These are phyloP conservation scores for Citrus cavaleriei DNA, from an alignment of 345 rosid genomes.

Conservation along the genomic window DNA sequence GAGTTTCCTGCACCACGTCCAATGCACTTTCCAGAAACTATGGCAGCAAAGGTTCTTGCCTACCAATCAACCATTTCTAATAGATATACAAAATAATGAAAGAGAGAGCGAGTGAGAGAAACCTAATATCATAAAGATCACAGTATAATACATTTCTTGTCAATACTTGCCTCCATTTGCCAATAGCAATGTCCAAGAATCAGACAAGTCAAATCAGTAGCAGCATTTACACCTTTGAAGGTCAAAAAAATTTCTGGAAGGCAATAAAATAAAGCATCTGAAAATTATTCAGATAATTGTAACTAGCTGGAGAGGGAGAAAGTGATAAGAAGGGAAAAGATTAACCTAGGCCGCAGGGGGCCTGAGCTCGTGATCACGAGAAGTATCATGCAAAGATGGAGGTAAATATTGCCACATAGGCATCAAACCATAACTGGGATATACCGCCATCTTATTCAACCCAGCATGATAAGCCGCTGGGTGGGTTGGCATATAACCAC, in stretches of 20 bases:
- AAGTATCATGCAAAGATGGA: constrained; percentile 70
- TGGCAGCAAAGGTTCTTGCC: background rate
- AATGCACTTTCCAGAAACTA: background rate
- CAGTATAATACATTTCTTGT: background rate
- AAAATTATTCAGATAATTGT: background rate
- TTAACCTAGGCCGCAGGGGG: constrained; percentile 83
- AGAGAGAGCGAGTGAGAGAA: background rate
- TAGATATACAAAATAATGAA: background rate
- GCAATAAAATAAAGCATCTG: constrained; percentile 13
- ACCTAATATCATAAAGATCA: background rate
- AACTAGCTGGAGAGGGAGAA: background rate
- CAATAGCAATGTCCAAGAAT: constrained; percentile 15
- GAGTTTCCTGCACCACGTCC: background rate
- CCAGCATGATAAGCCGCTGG: constrained; percentile 52
- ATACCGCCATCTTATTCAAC: constrained; percentile 60
- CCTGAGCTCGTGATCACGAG: constrained; percentile 88
- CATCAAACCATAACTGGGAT: constrained; percentile 59
- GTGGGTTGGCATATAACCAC: constrained; percentile 55
- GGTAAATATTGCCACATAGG: constrained; percentile 98
- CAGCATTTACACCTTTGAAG: constrained; percentile 24
- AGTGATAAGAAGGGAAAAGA: background rate
- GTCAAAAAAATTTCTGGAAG: constrained; percentile 13
- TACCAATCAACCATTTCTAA: background rate
- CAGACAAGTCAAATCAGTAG: background rate
- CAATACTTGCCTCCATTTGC: constrained; percentile 10